Conservation (phyloP, 352 stramenopile genomes). For the Thraustotheca clavata region DNA sequence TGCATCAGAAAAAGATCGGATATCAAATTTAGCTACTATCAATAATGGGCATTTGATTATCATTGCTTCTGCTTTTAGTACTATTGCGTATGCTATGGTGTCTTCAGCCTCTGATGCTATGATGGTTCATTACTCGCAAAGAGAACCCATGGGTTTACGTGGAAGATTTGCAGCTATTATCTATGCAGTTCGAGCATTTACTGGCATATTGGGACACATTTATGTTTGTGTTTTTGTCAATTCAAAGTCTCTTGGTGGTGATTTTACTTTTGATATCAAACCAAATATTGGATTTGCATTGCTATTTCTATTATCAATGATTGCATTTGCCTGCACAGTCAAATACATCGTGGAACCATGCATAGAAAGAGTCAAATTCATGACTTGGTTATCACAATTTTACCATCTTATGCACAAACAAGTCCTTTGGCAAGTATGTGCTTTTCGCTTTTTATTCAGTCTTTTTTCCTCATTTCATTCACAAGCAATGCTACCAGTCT, state of each 20-base stretch:
- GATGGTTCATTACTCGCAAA: conserved; percentile 47
- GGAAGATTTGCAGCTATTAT: conserved; percentile 37
- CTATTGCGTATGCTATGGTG: conserved; percentile 33
- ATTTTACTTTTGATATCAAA: conserved; percentile 35
- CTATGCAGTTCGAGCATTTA: conserved; percentile 29
- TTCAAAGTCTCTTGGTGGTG: conserved; percentile 39
- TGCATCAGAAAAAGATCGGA: neutral
- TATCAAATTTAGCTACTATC: neutral
- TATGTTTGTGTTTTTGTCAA: conserved; percentile 57
- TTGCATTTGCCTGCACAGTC: conserved; percentile 29
- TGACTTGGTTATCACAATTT: conserved; percentile 33
- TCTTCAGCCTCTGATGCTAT: conserved; percentile 36
- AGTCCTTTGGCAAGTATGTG: conserved; percentile 45
- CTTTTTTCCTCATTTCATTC: conserved; percentile 28
- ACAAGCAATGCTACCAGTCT: neutral
- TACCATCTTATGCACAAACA: conserved; percentile 47
- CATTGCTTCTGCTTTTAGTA: conserved; percentile 33
- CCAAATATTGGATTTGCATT: conserved; percentile 39
- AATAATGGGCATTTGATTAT: conserved; percentile 24
- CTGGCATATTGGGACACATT: conserved; percentile 31
- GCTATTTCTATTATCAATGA: conserved; percentile 32
- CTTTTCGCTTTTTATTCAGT: conserved; percentile 55
- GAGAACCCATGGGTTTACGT: conserved; percentile 34
- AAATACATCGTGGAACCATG: neutral
- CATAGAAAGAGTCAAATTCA: conserved; percentile 17